phyloP scores from a whole-genome alignment of 2,329 filamentous ascomycete species.

The Xylariaceae sp. region DNA sequence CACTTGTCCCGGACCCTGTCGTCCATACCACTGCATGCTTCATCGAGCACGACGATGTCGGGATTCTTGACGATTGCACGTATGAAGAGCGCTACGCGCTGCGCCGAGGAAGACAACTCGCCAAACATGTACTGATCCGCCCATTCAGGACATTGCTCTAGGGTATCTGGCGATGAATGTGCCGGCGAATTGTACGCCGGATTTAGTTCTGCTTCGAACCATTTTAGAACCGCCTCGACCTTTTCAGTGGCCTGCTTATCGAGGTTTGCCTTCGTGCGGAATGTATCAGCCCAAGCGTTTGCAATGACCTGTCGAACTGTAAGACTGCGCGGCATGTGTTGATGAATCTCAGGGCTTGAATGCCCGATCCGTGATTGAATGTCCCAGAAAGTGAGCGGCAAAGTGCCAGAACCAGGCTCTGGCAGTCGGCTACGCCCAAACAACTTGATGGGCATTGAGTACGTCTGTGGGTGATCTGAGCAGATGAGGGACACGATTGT shows the following conservation, averaged over 20 bases:
- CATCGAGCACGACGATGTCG: conserved; percentile 80
- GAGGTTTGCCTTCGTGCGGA: conserved; percentile 67
- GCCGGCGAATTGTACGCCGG: conserved; percentile 41
- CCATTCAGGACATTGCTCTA: conserved; percentile 51
- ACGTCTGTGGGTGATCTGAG: conserved; percentile 93
- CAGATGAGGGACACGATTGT: conserved; percentile 89
- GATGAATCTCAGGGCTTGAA: conserved; percentile 89
- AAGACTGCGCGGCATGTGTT: conserved; percentile 80
- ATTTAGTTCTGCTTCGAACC: conserved; percentile 78
- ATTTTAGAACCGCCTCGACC: conserved; percentile 68
- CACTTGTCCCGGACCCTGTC: conserved; percentile 82
- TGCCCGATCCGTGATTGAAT: conserved; percentile 88
- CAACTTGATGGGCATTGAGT: conserved; percentile 80
- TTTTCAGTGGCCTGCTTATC: conserved; percentile 52
- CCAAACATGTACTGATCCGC: conserved; percentile 68
- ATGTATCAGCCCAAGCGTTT: conserved; percentile 88
- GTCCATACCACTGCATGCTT: conserved; percentile 85
- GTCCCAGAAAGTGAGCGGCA: conserved; percentile 86
- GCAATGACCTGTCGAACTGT: conserved; percentile 73
- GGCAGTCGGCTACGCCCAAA: conserved; percentile 83
- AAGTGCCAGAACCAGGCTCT: conserved; percentile 60
- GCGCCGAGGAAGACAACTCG: conserved; percentile 73
- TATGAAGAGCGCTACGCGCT: conserved; percentile 82
- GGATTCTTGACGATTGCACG: conserved; percentile 77
- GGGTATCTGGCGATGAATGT: conserved; percentile 7